These are phyloP conservation scores for Solanum sitiens DNA, from an alignment of 257 asterid species.

Conservation along the genomic window DNA sequence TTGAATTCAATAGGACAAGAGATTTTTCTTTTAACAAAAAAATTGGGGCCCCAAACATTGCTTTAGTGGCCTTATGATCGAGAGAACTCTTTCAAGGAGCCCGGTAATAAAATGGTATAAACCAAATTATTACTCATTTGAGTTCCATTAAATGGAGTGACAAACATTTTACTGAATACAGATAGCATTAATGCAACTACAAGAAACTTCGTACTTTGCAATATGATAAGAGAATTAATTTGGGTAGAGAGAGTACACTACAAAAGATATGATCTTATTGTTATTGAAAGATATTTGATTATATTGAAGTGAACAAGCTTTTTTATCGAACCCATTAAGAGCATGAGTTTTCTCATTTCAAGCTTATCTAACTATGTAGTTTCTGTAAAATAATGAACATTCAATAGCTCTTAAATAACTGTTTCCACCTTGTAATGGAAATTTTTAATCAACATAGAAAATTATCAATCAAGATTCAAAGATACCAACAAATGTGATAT, in stretches of 20 bases:
- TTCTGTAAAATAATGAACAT: not conserved
- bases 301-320: not conserved
- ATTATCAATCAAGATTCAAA: not conserved
- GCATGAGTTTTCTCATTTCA: not conserved
- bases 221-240: too few species aligned
- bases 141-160: not conserved
- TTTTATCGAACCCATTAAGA: too few species aligned
- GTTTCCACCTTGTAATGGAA: not conserved
- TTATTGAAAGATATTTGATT: not conserved
- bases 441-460: not conserved
- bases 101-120: too few species aligned
- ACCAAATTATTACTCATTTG: not conserved
- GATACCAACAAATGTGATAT: not conserved
- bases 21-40: too few species aligned
- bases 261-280: too few species aligned
- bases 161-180: not conserved
- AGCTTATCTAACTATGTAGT: not conserved
- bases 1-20: too few species aligned
- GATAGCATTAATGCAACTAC: not conserved
- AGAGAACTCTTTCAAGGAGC: too few species aligned
- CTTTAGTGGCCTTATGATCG: too few species aligned
- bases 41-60: too few species aligned
- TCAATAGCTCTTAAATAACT: not conserved
- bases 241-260: too few species aligned
- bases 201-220: not conserved